phyloP scores from a whole-genome alignment of 2,329 filamentous ascomycete genomes.

The Elsinoe fawcettii region DNA sequence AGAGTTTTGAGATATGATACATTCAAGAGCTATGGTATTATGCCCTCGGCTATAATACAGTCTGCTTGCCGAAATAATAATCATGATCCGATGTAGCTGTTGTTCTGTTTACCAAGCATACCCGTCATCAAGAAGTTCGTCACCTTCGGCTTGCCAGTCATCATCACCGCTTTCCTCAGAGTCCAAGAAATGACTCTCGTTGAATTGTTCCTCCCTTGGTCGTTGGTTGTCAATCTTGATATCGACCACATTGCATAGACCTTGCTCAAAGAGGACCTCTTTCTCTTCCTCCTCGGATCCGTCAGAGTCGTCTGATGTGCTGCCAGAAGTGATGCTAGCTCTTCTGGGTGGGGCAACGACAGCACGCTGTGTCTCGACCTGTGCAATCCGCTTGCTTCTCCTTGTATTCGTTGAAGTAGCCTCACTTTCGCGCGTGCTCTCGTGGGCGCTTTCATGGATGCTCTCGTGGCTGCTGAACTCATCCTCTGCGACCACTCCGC shows the following conservation, averaged over 20 bases:
- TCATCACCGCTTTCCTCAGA: slow-evolving; percentile 51
- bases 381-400: slow-evolving; percentile 27
- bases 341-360: slow-evolving; percentile 19
- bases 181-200: slow-evolving; percentile 65
- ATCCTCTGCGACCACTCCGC: not conserved
- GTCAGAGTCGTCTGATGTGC: slow-evolving; percentile 22
- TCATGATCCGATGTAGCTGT: not conserved
- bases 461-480: slow-evolving; percentile 2
- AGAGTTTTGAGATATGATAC: not conserved
- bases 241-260: slow-evolving; percentile 62
- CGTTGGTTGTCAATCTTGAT: slow-evolving; percentile 70
- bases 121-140: slow-evolving; percentile 37
- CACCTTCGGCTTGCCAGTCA: slow-evolving; percentile 50
- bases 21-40: not conserved
- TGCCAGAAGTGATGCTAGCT: not conserved
- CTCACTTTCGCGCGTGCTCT: not conserved
- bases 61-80: not conserved
- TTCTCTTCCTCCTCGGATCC: slow-evolving; percentile 32
- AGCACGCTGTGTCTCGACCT: slow-evolving; percentile 19
- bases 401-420: not conserved
- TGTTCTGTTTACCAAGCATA: slow-evolving; percentile 31
- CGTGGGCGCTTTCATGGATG: not conserved
- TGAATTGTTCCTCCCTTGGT: slow-evolving; percentile 58
- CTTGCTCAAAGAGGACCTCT: slow-evolving; percentile 49
- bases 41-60: not conserved